Conservation (phyloP, 129 eudicot species). For the Mikania micrantha region DNA sequence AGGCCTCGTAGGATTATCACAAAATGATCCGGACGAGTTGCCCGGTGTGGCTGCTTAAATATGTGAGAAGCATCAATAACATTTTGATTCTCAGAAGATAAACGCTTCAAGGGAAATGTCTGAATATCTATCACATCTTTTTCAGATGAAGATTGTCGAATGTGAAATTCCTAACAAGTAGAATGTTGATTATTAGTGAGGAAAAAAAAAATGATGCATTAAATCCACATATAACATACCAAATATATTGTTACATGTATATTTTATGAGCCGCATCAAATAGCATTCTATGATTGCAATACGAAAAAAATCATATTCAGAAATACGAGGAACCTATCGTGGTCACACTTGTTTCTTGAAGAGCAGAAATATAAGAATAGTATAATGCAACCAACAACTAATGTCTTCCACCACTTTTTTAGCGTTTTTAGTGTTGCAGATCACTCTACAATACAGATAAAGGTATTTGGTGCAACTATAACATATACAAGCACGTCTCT, state of each 20-base stretch:
- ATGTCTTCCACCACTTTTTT: not conserved
- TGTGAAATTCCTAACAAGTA: conserved; percentile 40
- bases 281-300: not conserved
- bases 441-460: not conserved
- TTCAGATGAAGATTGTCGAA: conserved; percentile 32
- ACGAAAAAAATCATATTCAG: not conserved
- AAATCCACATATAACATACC: not conserved
- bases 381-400: not conserved
- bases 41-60: conserved; percentile 82
- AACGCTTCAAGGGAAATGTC: conserved; percentile 25
- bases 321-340: not conserved
- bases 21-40: conserved; percentile 84
- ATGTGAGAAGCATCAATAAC: conserved; percentile 66
- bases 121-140: conserved; percentile 36
- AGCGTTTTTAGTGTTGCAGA: not conserved
- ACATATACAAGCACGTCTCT: not conserved
- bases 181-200: not conserved
- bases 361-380: not conserved
- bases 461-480: not conserved
- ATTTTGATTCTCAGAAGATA: conserved; percentile 46
- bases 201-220: not conserved
- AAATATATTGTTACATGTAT: not conserved
- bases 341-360: not conserved
- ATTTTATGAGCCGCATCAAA: not conserved
- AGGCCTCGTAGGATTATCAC: conserved; percentile 90